Evolutionary conservation across 352 stramenopile species (phyloP).

Genomic region (Plasmopara viticola): DNA sequence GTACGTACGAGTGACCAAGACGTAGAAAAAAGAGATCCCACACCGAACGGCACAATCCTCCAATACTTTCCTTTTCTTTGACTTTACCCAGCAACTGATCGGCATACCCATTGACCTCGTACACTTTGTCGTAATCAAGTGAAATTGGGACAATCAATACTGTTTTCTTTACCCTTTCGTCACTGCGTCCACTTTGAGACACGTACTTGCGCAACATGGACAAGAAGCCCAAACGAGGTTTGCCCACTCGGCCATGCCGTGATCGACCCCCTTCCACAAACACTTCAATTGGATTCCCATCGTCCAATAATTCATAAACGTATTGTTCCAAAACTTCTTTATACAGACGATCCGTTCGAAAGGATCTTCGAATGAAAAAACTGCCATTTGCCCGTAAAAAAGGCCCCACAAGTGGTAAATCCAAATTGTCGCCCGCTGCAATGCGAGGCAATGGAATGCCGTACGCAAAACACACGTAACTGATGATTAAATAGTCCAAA

Average conservation of each 20-base stretch:
- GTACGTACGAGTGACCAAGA: slow-evolving; percentile 82
- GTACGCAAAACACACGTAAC: slow-evolving; percentile 86
- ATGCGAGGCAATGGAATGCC: slow-evolving; percentile 81
- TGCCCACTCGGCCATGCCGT: slow-evolving; percentile 70
- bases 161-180: slow-evolving; percentile 30
- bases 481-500: slow-evolving; percentile 88
- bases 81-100: slow-evolving; percentile 82
- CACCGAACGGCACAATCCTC: slow-evolving; percentile 65
- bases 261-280: slow-evolving; percentile 86
- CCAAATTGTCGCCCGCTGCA: slow-evolving; percentile 83
- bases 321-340: slow-evolving; percentile 84
- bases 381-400: slow-evolving; percentile 82
- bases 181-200: slow-evolving; percentile 16
- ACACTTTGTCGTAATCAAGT: slow-evolving; percentile 86
- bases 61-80: slow-evolving; percentile 78
- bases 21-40: slow-evolving; percentile 64
- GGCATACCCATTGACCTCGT: slow-evolving; percentile 83
- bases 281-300: slow-evolving; percentile 82
- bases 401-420: slow-evolving; percentile 69
- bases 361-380: slow-evolving; percentile 87
- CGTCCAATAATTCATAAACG: slow-evolving; percentile 69
- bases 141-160: slow-evolving; percentile 81
- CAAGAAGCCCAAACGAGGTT: slow-evolving; percentile 64
- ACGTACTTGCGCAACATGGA: slow-evolving; percentile 67
- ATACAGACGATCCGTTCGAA: slow-evolving; percentile 64